Evolutionary conservation across 352 stramenopile genomes (phyloP).

Genomic region (Globisporangium ultimum): DNA sequence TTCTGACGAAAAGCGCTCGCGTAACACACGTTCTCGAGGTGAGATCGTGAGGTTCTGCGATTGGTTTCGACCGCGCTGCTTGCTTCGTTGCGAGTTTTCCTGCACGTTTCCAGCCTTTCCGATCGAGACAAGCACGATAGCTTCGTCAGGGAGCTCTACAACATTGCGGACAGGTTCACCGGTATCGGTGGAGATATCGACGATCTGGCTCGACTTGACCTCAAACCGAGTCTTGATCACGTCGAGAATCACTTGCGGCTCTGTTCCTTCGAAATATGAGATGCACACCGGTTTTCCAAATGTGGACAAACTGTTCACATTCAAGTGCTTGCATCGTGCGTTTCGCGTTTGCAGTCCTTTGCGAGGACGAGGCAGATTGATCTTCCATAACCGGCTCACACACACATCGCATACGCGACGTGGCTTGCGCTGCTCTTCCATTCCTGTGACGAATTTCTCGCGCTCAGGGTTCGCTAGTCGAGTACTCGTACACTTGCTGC

Average conservation of each 20-base stretch:
- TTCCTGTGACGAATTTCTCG: slow-evolving; percentile 40
- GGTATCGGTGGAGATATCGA: slow-evolving; percentile 72
- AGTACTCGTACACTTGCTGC: slow-evolving; percentile 81
- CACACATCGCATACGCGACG: slow-evolving; percentile 74
- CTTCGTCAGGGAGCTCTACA: slow-evolving; percentile 47
- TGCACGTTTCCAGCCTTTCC: slow-evolving; percentile 79
- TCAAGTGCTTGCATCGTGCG: slow-evolving; percentile 59
- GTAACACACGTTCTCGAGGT: slow-evolving; percentile 31
- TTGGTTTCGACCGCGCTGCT: slow-evolving; percentile 13
- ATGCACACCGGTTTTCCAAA: slow-evolving; percentile 78
- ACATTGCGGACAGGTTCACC: slow-evolving; percentile 64
- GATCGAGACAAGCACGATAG: slow-evolving; percentile 71
- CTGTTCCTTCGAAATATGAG: slow-evolving; percentile 77
- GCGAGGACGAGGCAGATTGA: slow-evolving; percentile 71
- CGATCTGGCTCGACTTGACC: slow-evolving; percentile 69
- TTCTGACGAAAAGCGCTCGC: slow-evolving; percentile 55
- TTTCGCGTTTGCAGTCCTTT: slow-evolving; percentile 47
- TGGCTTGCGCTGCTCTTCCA: slow-evolving; percentile 47
- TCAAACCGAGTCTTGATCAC: slow-evolving; percentile 79
- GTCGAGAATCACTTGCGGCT: slow-evolving; percentile 66
- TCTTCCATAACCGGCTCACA: slow-evolving; percentile 74
- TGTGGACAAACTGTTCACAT: slow-evolving; percentile 75
- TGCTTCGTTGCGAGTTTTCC: slow-evolving; percentile 31
- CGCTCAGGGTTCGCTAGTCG: slow-evolving; percentile 58
- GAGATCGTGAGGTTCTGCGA: slow-evolving; percentile 20